phyloP scores from a whole-genome alignment of 306 rosid genomes.

The Fagus crenata region DNA sequence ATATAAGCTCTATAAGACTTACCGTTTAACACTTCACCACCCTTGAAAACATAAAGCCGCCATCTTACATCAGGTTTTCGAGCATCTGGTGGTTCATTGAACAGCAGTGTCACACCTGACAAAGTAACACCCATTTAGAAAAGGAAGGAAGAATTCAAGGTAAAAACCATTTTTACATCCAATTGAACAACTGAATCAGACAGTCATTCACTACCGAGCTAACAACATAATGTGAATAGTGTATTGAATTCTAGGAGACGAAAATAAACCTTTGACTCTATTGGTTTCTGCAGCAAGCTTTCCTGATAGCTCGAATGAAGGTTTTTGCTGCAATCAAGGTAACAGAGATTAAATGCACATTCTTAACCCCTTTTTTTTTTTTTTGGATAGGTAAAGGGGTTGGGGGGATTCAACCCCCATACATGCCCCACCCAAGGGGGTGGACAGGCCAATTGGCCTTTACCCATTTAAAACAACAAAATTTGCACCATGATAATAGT shows the following conservation, averaged over 20 bases:
- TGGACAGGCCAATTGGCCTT: background rate
- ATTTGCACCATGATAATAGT: background rate
- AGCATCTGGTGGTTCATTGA: constrained; percentile 83
- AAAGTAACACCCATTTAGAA: constrained; percentile 26
- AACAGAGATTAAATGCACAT: constrained; percentile 3
- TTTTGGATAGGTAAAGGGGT: too few relatives aligned
- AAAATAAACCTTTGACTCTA: constrained; percentile 69
- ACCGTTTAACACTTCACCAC: constrained; percentile 89
- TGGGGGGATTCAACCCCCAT: too few relatives aligned
- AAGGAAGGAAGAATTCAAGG: background rate
- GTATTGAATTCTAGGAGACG: background rate
- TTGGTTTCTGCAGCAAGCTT: constrained; percentile 97
- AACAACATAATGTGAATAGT: constrained; percentile 17
- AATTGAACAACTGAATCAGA: background rate
- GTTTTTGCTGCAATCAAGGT: constrained; percentile 69
- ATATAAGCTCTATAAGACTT: constrained; percentile 32
- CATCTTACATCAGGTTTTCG: constrained; percentile 81
- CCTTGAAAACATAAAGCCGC: constrained; percentile 97
- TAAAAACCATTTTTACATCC: background rate
- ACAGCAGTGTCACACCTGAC: constrained; percentile 78
- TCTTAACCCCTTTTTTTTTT: background rate
- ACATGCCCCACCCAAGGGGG: too few relatives aligned
- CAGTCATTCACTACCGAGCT: background rate
- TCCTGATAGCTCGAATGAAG: constrained; percentile 97
- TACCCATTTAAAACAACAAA: background rate